Evolutionary conservation across 495 filamentous ascomycete species (phyloP), one percentile per base, ranked within the genome.

Genomic region (Aspergillus nidulans): DNA sequence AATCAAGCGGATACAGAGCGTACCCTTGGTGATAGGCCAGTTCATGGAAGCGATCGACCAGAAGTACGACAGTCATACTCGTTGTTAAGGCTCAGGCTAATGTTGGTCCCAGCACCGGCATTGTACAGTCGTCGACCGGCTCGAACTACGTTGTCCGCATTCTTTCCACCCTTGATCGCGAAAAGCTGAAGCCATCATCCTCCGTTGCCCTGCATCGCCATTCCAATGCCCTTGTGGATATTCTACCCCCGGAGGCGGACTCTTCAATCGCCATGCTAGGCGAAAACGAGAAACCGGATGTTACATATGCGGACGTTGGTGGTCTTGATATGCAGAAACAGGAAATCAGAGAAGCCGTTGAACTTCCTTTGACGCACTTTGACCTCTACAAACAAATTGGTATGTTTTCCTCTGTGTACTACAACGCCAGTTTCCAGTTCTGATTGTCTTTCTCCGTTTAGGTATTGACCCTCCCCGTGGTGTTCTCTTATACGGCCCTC

Each of bases 1-100:
- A 77, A 98, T 98, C 75, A 98, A 98, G 79, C 85, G 94, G 57
- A 98, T 98, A 69, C 94, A 98, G 72, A 96, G 91, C 71, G 94
- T 98, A 26, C 94, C 94, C 2, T 72, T 98, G 62, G 94, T 98
- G 53, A 98, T 98, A 69, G 94, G 94, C 45, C 94, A 98, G 76
- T 98, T 98, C 71, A 98, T 98, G 94, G 94, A 98, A 75, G 94
- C 94, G 48, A 98, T 98, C 63, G 94, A 98, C 73, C 95, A 98
- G 69, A 98, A 97, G 92, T 97, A 81, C 71, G 81, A 51, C 41
- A 19, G 24, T 13, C 13, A 44, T 12, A 30, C 19, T 4, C 34
- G 44, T 4, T 5, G 6, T 1, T n/a, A 23, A 23, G 43, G 5
- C 26, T 10, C 12, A 20, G 34, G 9, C 70, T 77, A 47, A 79